Evolutionary conservation across 305 asterid species (phyloP).

Genomic region (Striga hermonthica): DNA sequence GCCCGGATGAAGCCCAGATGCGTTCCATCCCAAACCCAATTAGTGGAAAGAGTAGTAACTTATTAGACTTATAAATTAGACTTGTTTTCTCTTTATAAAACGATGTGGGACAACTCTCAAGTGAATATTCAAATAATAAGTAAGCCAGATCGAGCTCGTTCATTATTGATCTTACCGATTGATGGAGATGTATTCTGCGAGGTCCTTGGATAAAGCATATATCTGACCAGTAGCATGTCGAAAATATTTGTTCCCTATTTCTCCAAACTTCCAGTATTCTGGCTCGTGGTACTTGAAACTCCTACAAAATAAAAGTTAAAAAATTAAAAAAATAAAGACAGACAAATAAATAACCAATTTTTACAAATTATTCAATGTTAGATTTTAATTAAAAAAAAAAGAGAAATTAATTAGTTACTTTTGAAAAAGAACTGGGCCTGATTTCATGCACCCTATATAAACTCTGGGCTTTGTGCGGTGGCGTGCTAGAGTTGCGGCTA

Average conservation of each 20-base stretch:
- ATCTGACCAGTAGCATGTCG: conserved; percentile 85
- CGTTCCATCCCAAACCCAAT: no score
- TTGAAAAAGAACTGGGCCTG: conserved; percentile 75
- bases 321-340: neutral
- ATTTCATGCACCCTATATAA: conserved; percentile 84
- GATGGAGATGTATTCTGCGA: conserved; percentile 52
- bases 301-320: conserved; percentile 32
- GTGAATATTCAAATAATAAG: neutral
- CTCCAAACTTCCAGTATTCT: conserved; percentile 78
- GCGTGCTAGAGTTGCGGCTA: conserved; percentile 65
- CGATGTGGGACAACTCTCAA: neutral
- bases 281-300: conserved; percentile 76
- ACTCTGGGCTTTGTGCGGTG: conserved; percentile 65
- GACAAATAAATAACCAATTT: neutral
- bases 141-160: neutral
- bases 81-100: neutral
- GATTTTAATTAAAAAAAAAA: neutral
- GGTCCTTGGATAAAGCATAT: conserved; percentile 73
- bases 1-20: no score
- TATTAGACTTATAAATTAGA: no score
- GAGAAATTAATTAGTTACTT: conserved; percentile 39
- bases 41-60: no score
- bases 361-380: neutral
- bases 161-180: conserved; percentile 51
- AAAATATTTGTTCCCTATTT: conserved; percentile 61